Evolutionary conservation across 2,329 filamentous ascomycete species (phyloP).

Genomic region (Cercospora sojina): DNA sequence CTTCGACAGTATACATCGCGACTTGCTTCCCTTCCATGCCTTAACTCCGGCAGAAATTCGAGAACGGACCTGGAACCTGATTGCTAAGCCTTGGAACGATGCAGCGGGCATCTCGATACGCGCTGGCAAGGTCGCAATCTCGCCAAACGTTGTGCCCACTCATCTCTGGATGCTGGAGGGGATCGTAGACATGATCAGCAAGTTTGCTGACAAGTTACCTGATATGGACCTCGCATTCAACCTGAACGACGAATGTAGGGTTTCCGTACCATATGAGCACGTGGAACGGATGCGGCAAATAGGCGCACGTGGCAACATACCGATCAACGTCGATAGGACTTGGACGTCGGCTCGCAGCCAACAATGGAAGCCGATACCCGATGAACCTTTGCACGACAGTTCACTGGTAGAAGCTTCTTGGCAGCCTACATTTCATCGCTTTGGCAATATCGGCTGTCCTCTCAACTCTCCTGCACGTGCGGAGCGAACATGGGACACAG

Average conservation of each 20-base stretch:
- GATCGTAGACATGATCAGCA: conserved; percentile 53
- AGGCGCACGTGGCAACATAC: conserved; percentile 6
- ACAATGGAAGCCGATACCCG: conserved; percentile 41
- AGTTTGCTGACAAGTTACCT: conserved; percentile 55
- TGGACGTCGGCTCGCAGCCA: conserved; percentile 43
- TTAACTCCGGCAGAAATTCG: conserved; percentile 53
- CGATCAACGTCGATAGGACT: conserved; percentile 19
- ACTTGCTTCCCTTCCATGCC: conserved; percentile 57
- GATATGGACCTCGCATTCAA: conserved; percentile 66
- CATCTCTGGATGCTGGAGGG: conserved; percentile 61
- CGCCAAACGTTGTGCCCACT: conserved; percentile 53
- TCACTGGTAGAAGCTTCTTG: conserved; percentile 37
- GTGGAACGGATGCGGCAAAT: conserved; percentile 40
- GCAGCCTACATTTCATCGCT: conserved; percentile 44
- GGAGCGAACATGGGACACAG: conserved; percentile 62
- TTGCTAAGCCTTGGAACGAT: conserved; percentile 56
- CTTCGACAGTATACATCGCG: conserved; percentile 59
- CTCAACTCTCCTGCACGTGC: conserved; percentile 60
- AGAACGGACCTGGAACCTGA: conserved; percentile 52
- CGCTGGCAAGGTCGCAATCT: conserved; percentile 51
- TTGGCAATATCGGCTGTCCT: conserved; percentile 57
- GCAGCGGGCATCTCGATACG: conserved; percentile 58
- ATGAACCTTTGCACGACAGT: conserved; percentile 33
- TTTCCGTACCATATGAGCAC: conserved; percentile 54
- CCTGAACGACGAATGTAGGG: conserved; percentile 59